Conservation (phyloP, 2,329 filamentous ascomycete genomes). For the Epichloe amarillans region DNA sequence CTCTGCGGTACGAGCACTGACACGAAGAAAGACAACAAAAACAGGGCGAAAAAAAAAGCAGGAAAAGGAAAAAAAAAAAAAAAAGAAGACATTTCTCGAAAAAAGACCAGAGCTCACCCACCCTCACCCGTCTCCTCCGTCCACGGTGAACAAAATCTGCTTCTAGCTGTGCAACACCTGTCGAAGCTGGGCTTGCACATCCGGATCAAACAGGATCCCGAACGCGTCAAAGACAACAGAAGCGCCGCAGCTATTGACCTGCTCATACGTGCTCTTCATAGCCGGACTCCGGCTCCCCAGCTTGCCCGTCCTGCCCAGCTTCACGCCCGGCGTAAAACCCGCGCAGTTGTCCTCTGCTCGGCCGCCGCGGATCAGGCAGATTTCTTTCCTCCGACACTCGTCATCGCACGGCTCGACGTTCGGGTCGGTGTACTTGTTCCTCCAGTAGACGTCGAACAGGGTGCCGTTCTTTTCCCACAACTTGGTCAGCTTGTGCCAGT, state of each 20-base stretch:
- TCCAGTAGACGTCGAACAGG: background rate
- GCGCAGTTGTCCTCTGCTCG: conserved; percentile 39
- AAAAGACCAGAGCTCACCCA: too few relatives aligned
- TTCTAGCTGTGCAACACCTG: background rate
- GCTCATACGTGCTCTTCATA: background rate
- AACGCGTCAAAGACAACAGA: background rate
- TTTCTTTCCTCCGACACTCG: conserved; percentile 28
- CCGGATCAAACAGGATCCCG: background rate
- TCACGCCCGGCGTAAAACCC: background rate
- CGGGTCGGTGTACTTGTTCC: conserved; percentile 20
- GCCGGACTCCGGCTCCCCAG: background rate
- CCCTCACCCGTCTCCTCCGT: too few relatives aligned
- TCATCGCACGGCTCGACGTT: conserved; percentile 24
- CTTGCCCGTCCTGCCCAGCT: background rate
- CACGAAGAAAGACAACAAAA: too few relatives aligned
- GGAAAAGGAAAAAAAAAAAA: too few relatives aligned
- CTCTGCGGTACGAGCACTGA: too few relatives aligned
- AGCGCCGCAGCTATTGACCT: background rate
- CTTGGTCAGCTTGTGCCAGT: background rate
- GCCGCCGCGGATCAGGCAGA: conserved; percentile 38
- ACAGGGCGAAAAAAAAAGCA: too few relatives aligned
- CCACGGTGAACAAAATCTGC: too few relatives aligned
- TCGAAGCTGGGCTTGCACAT: background rate
- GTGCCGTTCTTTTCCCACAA: background rate
- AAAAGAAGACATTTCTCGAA: too few relatives aligned